These are phyloP conservation scores for Urochloa ruziziensis DNA, from an alignment of 176 grass and related monocot species.

Conservation along the genomic window DNA sequence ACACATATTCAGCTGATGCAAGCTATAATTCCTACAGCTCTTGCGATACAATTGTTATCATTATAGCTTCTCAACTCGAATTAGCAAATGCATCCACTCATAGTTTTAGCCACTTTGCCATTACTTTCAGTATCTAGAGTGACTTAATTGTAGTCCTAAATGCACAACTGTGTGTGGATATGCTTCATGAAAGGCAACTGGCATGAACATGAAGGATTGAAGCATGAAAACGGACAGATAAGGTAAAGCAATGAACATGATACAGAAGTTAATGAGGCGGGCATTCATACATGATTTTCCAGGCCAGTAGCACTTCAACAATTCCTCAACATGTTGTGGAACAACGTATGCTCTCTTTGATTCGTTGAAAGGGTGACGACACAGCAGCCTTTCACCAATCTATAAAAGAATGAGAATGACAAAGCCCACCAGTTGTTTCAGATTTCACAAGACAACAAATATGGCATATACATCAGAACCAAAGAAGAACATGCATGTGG, in stretches of 20 bases:
- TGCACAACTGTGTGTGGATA: not conserved
- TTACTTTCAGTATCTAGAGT: not conserved
- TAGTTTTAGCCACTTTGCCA: not conserved
- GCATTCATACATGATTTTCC: constrained; percentile 67
- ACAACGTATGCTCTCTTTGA: constrained; percentile 94
- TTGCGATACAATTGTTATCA: not conserved
- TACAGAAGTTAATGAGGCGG: not conserved
- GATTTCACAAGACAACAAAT: not conserved
- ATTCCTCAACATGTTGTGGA: constrained; percentile 83
- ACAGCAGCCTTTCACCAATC: constrained; percentile 89
- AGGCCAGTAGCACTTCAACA: constrained; percentile 88
- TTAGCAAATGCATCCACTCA: not conserved
- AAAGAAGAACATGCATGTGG: not conserved
- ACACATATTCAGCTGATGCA: not conserved
- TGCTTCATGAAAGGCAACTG: not conserved
- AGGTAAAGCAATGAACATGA: not conserved
- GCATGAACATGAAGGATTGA: not conserved
- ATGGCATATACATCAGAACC: not conserved
- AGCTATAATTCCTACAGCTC: not conserved
- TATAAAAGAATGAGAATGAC: constrained; percentile 33
- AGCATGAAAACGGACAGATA: not conserved
- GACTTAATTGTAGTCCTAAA: not conserved
- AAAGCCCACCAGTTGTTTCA: constrained; percentile 1
- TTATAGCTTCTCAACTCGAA: not conserved
- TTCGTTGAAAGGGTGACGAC: constrained; percentile 94